Percentiles rank a stretch among this genome's conserved stretches.
Conservation (phyloP, 441 rosid species). For the Arabidopsis lyrata region DNA sequence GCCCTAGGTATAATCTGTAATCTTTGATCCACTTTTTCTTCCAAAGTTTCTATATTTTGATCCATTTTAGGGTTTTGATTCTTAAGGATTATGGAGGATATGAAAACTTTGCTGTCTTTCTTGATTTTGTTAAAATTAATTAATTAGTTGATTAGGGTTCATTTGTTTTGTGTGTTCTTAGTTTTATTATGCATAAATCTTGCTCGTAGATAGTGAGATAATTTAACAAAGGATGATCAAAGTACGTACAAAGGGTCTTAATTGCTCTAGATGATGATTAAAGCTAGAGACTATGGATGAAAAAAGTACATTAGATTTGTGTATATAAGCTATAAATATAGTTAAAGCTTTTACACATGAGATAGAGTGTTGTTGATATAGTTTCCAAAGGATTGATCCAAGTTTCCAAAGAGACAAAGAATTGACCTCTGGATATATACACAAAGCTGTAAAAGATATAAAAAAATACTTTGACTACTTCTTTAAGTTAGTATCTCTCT, state of each 20-base stretch:
- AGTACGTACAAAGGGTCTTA: conserved; percentile 16
- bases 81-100: background rate
- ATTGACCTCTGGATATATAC: conserved; percentile 44
- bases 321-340: conserved; percentile 17
- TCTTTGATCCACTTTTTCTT: background rate
- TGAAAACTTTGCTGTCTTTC: conserved; percentile 12
- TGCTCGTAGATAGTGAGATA: conserved; percentile 25
- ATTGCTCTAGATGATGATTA: conserved; percentile 33
- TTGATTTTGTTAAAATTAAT: conserved; percentile 5
- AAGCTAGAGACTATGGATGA: conserved; percentile 13
- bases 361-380: conserved; percentile 13
- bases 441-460: conserved; percentile 40
- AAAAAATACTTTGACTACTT: conserved; percentile 40
- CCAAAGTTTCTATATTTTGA: background rate
- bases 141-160: conserved; percentile 25
- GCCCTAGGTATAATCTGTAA: conserved; percentile 51
- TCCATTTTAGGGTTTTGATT: conserved; percentile 22
- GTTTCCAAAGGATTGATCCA: conserved; percentile 30
- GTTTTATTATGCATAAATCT: conserved; percentile 14
- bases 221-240: conserved; percentile 20
- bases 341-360: conserved; percentile 42
- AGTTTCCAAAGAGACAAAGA: conserved; percentile 37
- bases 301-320: conserved; percentile 25
- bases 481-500: conserved; percentile 38
- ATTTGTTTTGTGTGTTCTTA: conserved; percentile 4